Evolutionary conservation across 2,329 filamentous ascomycete species (phyloP).

Genomic region (Fusarium chlamydosporum): DNA sequence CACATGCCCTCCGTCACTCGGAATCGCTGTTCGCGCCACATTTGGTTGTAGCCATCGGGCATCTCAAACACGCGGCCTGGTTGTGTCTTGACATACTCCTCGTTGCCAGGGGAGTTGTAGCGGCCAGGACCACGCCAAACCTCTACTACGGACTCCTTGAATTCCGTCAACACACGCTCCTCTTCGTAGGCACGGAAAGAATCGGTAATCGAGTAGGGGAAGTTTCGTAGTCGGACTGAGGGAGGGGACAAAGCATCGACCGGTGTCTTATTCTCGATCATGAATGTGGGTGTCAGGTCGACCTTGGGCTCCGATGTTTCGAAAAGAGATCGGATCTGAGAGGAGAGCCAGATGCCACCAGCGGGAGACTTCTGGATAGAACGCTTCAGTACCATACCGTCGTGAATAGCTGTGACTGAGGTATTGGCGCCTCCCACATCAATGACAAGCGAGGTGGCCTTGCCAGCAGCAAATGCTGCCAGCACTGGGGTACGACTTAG

Average conservation of each 20-base stretch:
- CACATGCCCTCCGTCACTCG: conserved; percentile 90
- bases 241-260: conserved; percentile 89
- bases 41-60: conserved; percentile 95
- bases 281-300: conserved; percentile 85
- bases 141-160: conserved; percentile 97
- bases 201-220: conserved; percentile 70
- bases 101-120: conserved; percentile 75
- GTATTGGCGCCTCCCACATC: conserved; percentile 92
- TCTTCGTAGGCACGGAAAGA: conserved; percentile 89
- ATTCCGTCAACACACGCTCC: conserved; percentile 92
- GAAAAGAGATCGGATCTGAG: conserved; percentile 88
- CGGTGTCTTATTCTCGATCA: conserved; percentile 87
- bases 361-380: conserved; percentile 87
- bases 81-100: conserved; percentile 79
- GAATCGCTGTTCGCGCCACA: conserved; percentile 92
- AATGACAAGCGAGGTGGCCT: conserved; percentile 91
- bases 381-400: conserved; percentile 94
- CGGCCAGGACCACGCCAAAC: conserved; percentile 87
- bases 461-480: conserved; percentile 91
- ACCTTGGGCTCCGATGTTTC: conserved; percentile 76
- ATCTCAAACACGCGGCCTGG: conserved; percentile 95
- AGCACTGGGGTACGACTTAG: conserved; percentile 90
- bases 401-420: conserved; percentile 90
- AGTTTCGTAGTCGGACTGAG: conserved; percentile 81
- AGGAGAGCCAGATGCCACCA: conserved; percentile 90